A percentile compares a stretch with the other conserved stretches of the same genome.
These are phyloP conservation scores for Striga hermonthica DNA, from an alignment of 305 asterid genomes.

Conservation along the genomic window DNA sequence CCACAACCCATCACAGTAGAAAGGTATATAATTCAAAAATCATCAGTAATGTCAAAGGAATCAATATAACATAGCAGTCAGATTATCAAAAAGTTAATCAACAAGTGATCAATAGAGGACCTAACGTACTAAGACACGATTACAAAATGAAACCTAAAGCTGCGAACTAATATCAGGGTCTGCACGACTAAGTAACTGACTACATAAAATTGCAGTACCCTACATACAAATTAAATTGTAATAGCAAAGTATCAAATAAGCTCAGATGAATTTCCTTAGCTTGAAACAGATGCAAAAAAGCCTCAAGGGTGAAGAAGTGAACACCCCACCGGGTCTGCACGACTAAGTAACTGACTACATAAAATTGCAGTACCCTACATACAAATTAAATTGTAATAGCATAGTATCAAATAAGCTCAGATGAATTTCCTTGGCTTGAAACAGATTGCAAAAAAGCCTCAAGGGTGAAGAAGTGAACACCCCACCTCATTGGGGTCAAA, in stretches of 20 bases:
- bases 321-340: too few species aligned
- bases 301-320: constrained; percentile 6
- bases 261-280: constrained; percentile 21
- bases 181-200: neutral
- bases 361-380: neutral
- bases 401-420: constrained; percentile 8
- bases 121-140: constrained; percentile 7
- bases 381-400: neutral
- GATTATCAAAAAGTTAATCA: neutral
- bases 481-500: constrained; percentile 93
- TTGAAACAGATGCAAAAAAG: constrained; percentile 12
- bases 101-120: neutral
- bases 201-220: neutral
- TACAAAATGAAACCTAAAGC: constrained; percentile 15
- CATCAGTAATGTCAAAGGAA: neutral
- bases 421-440: constrained; percentile 19
- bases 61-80: neutral
- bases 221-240: neutral
- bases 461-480: constrained; percentile 10
- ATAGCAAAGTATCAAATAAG: constrained; percentile 1
- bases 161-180: constrained; percentile 4
- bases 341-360: neutral
- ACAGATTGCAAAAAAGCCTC: constrained; percentile 12
- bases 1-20: constrained; percentile 3
- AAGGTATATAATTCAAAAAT: neutral